These are phyloP conservation scores for Pichia kluyveri DNA, from an alignment of 805 yeast genomes.

Conservation along the genomic window DNA sequence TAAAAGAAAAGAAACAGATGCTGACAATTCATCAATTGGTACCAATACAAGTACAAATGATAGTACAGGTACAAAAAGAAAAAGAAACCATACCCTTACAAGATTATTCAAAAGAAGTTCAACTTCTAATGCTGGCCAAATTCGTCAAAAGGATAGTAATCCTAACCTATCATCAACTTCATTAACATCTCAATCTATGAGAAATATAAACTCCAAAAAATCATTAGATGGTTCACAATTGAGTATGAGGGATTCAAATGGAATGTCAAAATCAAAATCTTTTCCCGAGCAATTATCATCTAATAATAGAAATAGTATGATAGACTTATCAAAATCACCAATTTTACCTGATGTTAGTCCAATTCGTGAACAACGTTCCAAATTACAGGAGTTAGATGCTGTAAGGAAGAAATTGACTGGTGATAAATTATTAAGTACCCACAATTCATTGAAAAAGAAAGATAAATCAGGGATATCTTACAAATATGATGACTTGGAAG, in stretches of 20 bases:
- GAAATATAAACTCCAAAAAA: neutral
- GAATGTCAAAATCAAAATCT: constrained; percentile 7
- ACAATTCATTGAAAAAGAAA: neutral
- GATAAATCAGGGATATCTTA: neutral
- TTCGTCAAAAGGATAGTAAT: neutral
- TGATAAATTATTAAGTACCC: neutral
- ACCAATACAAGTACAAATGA: neutral
- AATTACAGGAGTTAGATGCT: constrained; percentile 2
- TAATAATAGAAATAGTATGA: neutral
- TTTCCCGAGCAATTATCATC: constrained; percentile 6
- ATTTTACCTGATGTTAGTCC: constrained; percentile 2
- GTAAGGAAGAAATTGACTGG: constrained; percentile 9
- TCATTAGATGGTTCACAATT: neutral
- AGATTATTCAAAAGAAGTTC: constrained; percentile 5
- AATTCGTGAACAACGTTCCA: neutral
- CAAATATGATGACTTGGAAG: neutral
- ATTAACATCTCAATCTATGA: constrained; percentile 3
- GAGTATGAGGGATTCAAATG: neutral
- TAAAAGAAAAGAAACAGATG: constrained; percentile 1
- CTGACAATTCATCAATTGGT: neutral
- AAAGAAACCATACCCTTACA: constrained; percentile 1
- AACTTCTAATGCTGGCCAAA: neutral
- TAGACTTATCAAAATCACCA: neutral
- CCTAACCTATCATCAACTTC: neutral
- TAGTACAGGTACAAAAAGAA: neutral